Evolutionary conservation across 2,329 filamentous ascomycete species (phyloP).

Genomic region (Cladosporium sp.): DNA sequence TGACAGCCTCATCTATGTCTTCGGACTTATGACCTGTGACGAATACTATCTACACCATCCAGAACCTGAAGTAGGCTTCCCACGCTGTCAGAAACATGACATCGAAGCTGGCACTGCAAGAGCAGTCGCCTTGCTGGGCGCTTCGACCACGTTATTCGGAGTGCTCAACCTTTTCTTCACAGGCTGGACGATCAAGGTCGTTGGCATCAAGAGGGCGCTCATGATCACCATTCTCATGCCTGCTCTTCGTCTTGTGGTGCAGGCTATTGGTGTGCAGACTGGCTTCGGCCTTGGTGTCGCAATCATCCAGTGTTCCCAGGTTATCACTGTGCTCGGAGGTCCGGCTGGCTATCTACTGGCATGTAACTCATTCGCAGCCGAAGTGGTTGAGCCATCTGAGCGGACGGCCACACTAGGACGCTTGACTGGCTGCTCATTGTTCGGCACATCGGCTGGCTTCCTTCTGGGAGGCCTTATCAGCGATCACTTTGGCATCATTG

Average conservation of each 20-base stretch:
- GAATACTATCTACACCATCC: conserved; percentile 64
- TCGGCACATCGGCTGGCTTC: conserved; percentile 65
- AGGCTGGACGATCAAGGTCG: conserved; percentile 65
- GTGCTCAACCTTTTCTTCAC: conserved; percentile 68
- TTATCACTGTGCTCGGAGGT: conserved; percentile 68
- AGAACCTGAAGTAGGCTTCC: conserved; percentile 43
- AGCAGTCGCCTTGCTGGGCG: conserved; percentile 65
- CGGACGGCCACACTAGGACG: conserved; percentile 66
- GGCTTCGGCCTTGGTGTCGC: conserved; percentile 65
- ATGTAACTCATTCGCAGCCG: conserved; percentile 67
- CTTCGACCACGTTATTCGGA: conserved; percentile 68
- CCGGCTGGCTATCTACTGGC: conserved; percentile 69
- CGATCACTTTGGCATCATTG: conserved; percentile 61
- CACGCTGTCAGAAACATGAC: conserved; percentile 58
- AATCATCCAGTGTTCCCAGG: conserved; percentile 66
- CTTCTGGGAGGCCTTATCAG: conserved; percentile 65
- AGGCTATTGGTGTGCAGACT: conserved; percentile 64
- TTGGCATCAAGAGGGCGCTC: conserved; percentile 64
- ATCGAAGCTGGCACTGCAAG: conserved; percentile 66
- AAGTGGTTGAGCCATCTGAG: conserved; percentile 60
- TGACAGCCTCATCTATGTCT: conserved; percentile 57
- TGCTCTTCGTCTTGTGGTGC: conserved; percentile 62
- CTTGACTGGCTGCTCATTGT: conserved; percentile 66
- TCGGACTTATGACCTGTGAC: conserved; percentile 71
- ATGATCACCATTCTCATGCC: conserved; percentile 65